phyloP scores from a whole-genome alignment of 768 basidiomycete species.

The Gautieria morchelliformis region DNA sequence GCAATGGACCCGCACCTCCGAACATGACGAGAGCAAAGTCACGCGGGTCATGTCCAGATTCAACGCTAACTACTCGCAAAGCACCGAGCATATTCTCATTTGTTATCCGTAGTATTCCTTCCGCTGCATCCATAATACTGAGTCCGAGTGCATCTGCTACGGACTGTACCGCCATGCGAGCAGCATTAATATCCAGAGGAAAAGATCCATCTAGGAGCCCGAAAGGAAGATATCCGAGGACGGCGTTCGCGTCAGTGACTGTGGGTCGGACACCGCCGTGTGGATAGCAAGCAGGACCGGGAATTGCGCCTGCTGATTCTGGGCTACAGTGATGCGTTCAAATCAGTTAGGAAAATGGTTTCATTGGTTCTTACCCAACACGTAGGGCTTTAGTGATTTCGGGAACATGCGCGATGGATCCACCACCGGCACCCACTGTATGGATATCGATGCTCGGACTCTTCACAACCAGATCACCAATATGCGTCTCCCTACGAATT shows the following conservation, averaged over 20 bases:
- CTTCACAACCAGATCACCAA: constrained; percentile 1
- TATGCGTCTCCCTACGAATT: background rate
- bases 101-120: constrained; percentile 20
- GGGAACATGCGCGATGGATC: background rate
- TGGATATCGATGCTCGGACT: background rate
- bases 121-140: constrained; percentile 19
- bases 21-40: constrained; percentile 22
- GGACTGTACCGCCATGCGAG: constrained; percentile 14
- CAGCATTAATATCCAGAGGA: constrained; percentile 19
- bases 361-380: background rate
- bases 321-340: constrained; percentile 5
- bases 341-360: background rate
- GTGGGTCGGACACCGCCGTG: constrained; percentile 22
- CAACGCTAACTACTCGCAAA: constrained; percentile 21
- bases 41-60: constrained; percentile 24
- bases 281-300: constrained; percentile 24
- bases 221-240: constrained; percentile 21
- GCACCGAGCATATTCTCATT: constrained; percentile 24
- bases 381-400: background rate
- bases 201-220: constrained; percentile 21
- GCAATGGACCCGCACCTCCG: constrained; percentile 20
- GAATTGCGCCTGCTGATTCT: constrained; percentile 21
- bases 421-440: background rate
- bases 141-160: constrained; percentile 19
- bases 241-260: constrained; percentile 21